phyloP scores from a whole-genome alignment of 192 early-diverging fungal genomes.

The Podochytrium sp. region DNA sequence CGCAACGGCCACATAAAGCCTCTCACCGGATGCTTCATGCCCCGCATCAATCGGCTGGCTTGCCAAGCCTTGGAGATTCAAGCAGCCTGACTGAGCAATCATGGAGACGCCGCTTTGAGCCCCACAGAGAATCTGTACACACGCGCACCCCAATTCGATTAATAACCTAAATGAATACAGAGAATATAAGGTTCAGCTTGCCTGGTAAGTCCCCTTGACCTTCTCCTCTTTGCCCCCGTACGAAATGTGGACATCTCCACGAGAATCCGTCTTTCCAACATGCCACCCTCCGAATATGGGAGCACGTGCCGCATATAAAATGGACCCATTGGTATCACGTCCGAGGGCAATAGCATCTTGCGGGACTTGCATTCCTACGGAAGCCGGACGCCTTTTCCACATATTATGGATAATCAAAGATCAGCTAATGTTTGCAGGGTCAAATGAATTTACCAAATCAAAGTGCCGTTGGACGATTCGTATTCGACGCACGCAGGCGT shows the following conservation, averaged over 20 bases:
- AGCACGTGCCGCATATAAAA: conserved; percentile 63
- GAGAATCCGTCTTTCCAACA: conserved; percentile 35
- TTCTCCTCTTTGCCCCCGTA: conserved; percentile 59
- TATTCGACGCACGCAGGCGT: too few relatives aligned
- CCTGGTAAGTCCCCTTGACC: conserved; percentile 51
- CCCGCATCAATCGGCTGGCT: conserved; percentile 58
- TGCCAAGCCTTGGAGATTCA: conserved; percentile 47
- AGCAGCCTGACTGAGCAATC: conserved; percentile 46
- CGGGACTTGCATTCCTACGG: conserved; percentile 31
- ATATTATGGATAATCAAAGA: too few relatives aligned
- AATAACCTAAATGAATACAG: too few relatives aligned
- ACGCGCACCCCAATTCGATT: too few relatives aligned
- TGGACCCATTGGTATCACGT: conserved; percentile 58
- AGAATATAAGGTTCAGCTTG: too few relatives aligned
- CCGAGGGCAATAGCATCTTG: conserved; percentile 55
- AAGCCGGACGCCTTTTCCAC: conserved; percentile 32
- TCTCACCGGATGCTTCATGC: conserved; percentile 57
- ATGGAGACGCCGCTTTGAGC: conserved; percentile 58
- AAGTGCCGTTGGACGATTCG: conserved; percentile 25
- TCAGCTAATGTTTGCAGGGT: too few relatives aligned
- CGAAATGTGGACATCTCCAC: conserved; percentile 45
- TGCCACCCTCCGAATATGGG: conserved; percentile 41
- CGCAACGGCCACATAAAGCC: conserved; percentile 57
- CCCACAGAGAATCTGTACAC: conserved; percentile 65
- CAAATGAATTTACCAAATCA: too few relatives aligned